phyloP scores from a whole-genome alignment of 129 eudicot genomes.

The Solidago caesia region DNA sequence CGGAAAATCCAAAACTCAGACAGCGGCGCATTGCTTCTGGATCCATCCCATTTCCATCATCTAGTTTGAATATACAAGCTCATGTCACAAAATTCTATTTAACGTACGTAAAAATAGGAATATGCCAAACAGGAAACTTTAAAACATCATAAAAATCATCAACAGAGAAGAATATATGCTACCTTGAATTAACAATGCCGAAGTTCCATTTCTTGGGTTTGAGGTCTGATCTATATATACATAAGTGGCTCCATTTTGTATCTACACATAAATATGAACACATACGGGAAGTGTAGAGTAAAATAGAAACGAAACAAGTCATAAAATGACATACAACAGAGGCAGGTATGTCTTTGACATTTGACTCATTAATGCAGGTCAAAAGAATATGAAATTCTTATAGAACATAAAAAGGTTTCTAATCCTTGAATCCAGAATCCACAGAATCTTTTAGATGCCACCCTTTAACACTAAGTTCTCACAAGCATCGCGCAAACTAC shows the following conservation, averaged over 20 bases:
- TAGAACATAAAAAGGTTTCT: not conserved
- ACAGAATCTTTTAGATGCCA: too few relatives aligned
- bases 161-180: constrained; percentile 15
- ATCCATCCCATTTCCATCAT: constrained; percentile 96
- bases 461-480: too few relatives aligned
- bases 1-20: constrained; percentile 91
- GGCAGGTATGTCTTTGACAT: constrained; percentile 4
- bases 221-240: constrained; percentile 59
- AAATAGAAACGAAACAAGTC: constrained; percentile 1
- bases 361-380: not conserved
- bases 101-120: not conserved
- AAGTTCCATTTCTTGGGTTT: constrained; percentile 73
- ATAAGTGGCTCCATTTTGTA: constrained; percentile 82
- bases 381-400: not conserved
- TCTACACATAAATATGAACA: constrained; percentile 35
- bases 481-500: too few relatives aligned
- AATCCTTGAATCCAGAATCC: too few relatives aligned
- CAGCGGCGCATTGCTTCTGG: constrained; percentile 83
- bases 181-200: constrained; percentile 83
- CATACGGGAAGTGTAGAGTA: too few relatives aligned
- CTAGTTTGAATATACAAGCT: constrained; percentile 37
- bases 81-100: not conserved
- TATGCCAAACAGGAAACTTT: not conserved
- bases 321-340: constrained; percentile 1
- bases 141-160: not conserved